These are phyloP conservation scores for Diaporthe sp. DNA, from an alignment of 2,329 filamentous ascomycete genomes.

Conservation along the genomic window DNA sequence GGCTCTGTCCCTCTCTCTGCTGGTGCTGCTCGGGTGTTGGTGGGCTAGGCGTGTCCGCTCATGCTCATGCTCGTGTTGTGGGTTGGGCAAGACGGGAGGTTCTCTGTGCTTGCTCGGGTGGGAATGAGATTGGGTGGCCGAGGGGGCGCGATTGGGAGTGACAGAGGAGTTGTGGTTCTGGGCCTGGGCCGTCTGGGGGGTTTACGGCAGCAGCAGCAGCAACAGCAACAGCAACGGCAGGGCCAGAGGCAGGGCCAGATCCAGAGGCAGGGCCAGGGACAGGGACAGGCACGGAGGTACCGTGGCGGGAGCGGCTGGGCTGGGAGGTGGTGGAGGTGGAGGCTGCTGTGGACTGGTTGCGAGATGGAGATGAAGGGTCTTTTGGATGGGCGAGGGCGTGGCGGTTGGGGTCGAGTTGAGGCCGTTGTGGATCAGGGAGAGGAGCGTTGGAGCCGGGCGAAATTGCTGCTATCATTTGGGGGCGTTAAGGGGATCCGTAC, in stretches of 20 bases:
- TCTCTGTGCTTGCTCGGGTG: slow-evolving; percentile 54
- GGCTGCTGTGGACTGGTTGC: slow-evolving; percentile 4
- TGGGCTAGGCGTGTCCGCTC: slow-evolving; percentile 78
- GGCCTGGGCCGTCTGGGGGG: slow-evolving; percentile 30
- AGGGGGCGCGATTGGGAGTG: slow-evolving; percentile 43
- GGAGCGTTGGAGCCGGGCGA: slow-evolving; percentile 50
- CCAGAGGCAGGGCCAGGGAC: slow-evolving; percentile 47
- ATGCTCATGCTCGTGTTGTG: slow-evolving; percentile 77
- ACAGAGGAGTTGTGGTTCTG: slow-evolving; percentile 34
- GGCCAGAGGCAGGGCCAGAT: slow-evolving; percentile 41
- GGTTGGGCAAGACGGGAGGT: slow-evolving; percentile 58
- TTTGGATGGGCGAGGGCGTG: slow-evolving; percentile 40
- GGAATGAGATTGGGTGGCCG: slow-evolving; percentile 47
- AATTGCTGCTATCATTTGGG: slow-evolving; percentile 52
- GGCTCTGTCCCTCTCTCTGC: slow-evolving; percentile 65
- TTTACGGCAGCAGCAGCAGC: background rate
- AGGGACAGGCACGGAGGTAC: slow-evolving; percentile 47
- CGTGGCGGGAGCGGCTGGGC: slow-evolving; percentile 33
- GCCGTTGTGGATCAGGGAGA: slow-evolving; percentile 48
- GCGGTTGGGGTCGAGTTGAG: slow-evolving; percentile 45
- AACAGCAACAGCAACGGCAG: slow-evolving; percentile 3
- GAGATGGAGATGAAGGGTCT: slow-evolving; percentile 33
- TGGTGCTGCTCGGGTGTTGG: slow-evolving; percentile 73
- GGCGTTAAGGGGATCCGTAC: slow-evolving; percentile 30
- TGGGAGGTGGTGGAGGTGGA: slow-evolving; percentile 38